phyloP scores from a whole-genome alignment of 2,329 filamentous ascomycete species.

The Polychaeton citri region DNA sequence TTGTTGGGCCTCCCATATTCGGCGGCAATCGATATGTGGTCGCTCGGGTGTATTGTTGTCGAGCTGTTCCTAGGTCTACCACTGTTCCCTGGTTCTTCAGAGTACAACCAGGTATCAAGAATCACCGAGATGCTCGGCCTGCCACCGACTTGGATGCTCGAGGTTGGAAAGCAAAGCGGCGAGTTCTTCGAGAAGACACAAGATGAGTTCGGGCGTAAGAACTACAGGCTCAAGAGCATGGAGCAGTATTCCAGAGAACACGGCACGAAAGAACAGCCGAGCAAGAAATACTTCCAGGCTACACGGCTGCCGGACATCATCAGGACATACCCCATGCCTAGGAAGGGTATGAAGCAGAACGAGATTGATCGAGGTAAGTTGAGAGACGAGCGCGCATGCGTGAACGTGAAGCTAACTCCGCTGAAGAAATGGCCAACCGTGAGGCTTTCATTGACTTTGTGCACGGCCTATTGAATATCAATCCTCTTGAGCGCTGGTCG shows the following conservation, averaged over 20 bases:
- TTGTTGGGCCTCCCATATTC: slow-evolving; percentile 92
- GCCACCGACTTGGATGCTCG: slow-evolving; percentile 96
- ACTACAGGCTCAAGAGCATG: slow-evolving; percentile 89
- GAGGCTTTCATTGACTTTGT: slow-evolving; percentile 98
- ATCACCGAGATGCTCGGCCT: slow-evolving; percentile 98
- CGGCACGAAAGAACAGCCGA: slow-evolving; percentile 92
- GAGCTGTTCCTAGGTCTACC: slow-evolving; percentile 92
- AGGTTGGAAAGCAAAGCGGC: slow-evolving; percentile 94
- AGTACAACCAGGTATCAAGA: slow-evolving; percentile 95
- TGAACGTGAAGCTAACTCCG: slow-evolving; percentile 1
- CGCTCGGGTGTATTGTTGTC: slow-evolving; percentile 92
- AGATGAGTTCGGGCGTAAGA: slow-evolving; percentile 85
- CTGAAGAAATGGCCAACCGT: slow-evolving; percentile 90
- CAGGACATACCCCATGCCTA: slow-evolving; percentile 92
- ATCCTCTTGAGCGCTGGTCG: slow-evolving; percentile 92
- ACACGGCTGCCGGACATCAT: slow-evolving; percentile 94
- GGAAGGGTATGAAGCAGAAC: slow-evolving; percentile 97
- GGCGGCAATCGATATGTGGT: slow-evolving; percentile 99
- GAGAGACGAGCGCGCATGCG: not conserved
- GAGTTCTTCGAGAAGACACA: slow-evolving; percentile 91
- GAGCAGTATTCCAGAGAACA: slow-evolving; percentile 95
- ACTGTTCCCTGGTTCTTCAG: slow-evolving; percentile 89
- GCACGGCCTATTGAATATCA: slow-evolving; percentile 81
- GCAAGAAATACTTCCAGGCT: slow-evolving; percentile 98
- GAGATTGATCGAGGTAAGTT: slow-evolving; percentile 85